A percentile compares a stretch with the other conserved stretches of the same genome.
phyloP scores from a whole-genome alignment of 208 protist species.

The Trypanosoma lewisi region DNA sequence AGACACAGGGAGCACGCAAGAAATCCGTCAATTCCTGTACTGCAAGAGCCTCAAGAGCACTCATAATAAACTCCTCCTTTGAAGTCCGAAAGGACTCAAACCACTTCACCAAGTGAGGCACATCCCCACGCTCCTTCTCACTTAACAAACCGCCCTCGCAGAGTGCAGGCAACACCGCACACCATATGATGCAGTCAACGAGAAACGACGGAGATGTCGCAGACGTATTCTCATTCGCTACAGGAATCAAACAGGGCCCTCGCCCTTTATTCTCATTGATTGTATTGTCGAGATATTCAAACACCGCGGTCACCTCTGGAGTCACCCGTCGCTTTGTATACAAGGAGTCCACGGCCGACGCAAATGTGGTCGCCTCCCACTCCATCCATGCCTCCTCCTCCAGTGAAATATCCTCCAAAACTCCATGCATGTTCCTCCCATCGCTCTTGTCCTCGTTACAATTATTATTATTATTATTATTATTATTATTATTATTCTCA shows the following conservation, averaged over 20 bases:
- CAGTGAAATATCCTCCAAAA: slow-evolving; percentile 27
- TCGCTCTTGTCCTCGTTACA: too few species aligned
- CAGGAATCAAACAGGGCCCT: slow-evolving; percentile 20
- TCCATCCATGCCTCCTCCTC: slow-evolving; percentile 81
- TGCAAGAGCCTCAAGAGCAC: slow-evolving; percentile 57
- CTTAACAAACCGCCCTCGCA: slow-evolving; percentile 76
- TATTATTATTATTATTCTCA: not conserved
- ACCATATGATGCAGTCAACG: slow-evolving; percentile 73
- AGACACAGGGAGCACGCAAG: slow-evolving; percentile 68
- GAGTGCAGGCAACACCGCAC: slow-evolving; percentile 72
- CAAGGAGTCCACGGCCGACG: slow-evolving; percentile 51
- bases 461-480: not conserved
- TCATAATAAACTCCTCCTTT: slow-evolving; percentile 55
- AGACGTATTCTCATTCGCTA: not conserved
- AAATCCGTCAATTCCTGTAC: slow-evolving; percentile 86
- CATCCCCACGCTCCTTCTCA: slow-evolving; percentile 29
- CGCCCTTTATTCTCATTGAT: slow-evolving; percentile 37
- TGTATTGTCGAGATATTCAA: slow-evolving; percentile 58
- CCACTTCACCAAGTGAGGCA: slow-evolving; percentile 73
- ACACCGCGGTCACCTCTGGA: slow-evolving; percentile 35
- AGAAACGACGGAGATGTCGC: slow-evolving; percentile 41
- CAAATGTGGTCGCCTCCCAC: slow-evolving; percentile 77
- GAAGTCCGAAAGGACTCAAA: slow-evolving; percentile 55
- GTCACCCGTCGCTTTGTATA: slow-evolving; percentile 74
- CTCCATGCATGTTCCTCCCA: not conserved